Conservation (phyloP, 495 filamentous ascomycete genomes). For the Lentithecium fluviatile region DNA sequence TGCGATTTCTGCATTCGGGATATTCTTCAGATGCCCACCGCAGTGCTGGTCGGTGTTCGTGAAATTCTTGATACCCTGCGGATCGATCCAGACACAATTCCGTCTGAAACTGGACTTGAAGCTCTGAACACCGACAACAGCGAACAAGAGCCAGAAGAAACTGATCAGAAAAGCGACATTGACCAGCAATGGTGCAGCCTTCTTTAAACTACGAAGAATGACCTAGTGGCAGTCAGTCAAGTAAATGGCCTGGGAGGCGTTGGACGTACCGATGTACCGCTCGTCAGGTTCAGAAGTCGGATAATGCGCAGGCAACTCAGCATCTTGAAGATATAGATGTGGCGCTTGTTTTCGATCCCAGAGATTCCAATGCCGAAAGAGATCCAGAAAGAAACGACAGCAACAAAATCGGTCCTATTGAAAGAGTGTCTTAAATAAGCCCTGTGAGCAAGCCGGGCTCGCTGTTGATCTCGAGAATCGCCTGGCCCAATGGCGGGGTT, state of each 20-base stretch:
- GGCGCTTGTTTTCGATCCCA: slow-evolving; percentile 62
- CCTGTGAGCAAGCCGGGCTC: slow-evolving; percentile 78
- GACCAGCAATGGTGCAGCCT: slow-evolving; percentile 88
- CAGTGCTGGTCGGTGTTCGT: slow-evolving; percentile 66
- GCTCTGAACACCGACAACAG: slow-evolving; percentile 92
- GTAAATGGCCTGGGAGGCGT: neutral
- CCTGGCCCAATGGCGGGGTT: slow-evolving; percentile 51
- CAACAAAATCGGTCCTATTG: slow-evolving; percentile 92
- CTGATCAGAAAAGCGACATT: slow-evolving; percentile 94
- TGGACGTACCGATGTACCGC: slow-evolving; percentile 73
- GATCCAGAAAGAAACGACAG: slow-evolving; percentile 95
- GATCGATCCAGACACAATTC: slow-evolving; percentile 82
- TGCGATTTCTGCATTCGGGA: slow-evolving; percentile 52
- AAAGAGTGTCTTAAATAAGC: slow-evolving; percentile 94
- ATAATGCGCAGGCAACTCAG: slow-evolving; percentile 90
- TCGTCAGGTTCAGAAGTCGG: slow-evolving; percentile 82
- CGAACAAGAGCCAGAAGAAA: slow-evolving; percentile 99
- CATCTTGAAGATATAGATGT: slow-evolving; percentile 93
- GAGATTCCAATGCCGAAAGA: slow-evolving; percentile 69
- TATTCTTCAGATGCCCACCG: slow-evolving; percentile 69
- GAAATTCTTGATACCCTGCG: slow-evolving; percentile 37
- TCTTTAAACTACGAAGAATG: slow-evolving; percentile 91
- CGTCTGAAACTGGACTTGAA: slow-evolving; percentile 94
- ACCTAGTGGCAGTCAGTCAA: slow-evolving; percentile 51
- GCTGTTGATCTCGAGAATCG: slow-evolving; percentile 75